Base-by-base conservation (phyloP, 1,284 basidiomycete genomes). In the Sporisorium reilianum region DNA sequence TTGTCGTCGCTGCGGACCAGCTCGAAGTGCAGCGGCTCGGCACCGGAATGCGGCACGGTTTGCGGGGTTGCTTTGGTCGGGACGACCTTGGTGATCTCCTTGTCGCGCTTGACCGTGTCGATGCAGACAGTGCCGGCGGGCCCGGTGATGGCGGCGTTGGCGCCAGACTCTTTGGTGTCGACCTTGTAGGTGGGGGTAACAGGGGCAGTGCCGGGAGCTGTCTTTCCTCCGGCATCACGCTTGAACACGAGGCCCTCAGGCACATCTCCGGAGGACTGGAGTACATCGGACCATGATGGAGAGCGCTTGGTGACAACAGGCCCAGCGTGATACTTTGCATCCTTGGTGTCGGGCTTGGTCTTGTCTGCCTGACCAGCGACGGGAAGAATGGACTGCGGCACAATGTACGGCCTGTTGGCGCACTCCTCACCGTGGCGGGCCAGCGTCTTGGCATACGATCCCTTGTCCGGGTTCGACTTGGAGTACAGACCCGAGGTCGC, bases 31-130 rank as follows among this genome's bases (percentile, higher is more conserved):
- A 66, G 55, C 14, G 51, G 23, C 5, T 55, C 26, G 42, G 23
- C 55, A 20, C 22, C 20, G 2, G 41, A n/a, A 7, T 54, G 44
- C 10, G 40, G 36, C n/a, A 42, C 22, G 16, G 26, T 41, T 34
- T 57, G 36, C 32, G 48, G 48, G 12, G 22, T 11, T 23, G 55
- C 55, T 3, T 55, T 51, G 41, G 69, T 66, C 18, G 69, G 69
- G 20, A 72, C 44, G 28, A 72, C 60, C 16, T 72, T 72, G 58
- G 64, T 72, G 52, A 66, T 32, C 11, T 59, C 25, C 45, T 48
- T 25, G 41, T 72, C 69, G 25, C 69, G 62, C 53, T 72, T 72
- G 46, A 72, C 56, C 5, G 69, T 63, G 64, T 72, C 69, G 34
- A 72, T 58, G 48, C 69, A 72, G 25, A 72, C 18, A 9, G 56